These are phyloP conservation scores for Eutypa lata DNA, from an alignment of 2,329 filamentous ascomycete genomes.

Conservation along the genomic window DNA sequence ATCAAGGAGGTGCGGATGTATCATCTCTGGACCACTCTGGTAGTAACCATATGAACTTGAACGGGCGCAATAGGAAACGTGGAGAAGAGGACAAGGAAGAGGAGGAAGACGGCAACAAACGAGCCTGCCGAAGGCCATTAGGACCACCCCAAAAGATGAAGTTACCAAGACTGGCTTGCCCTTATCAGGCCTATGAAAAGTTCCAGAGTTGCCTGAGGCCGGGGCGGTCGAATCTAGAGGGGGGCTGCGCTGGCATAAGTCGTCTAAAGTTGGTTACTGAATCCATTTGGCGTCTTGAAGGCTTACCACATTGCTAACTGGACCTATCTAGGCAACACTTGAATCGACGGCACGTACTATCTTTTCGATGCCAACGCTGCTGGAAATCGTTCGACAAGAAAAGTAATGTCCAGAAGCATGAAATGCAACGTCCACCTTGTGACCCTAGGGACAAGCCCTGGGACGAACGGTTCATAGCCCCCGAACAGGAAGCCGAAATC, in stretches of 20 bases:
- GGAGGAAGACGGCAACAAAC: background rate
- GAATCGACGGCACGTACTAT: conserved; percentile 3
- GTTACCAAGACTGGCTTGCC: conserved; percentile 1
- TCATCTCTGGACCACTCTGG: background rate
- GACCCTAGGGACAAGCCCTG: background rate
- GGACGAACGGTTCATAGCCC: conserved; percentile 4
- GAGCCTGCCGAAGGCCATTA: background rate
- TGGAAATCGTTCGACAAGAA: conserved; percentile 5
- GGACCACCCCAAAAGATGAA: background rate
- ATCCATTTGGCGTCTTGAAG: background rate
- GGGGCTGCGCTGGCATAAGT: conserved; percentile 3
- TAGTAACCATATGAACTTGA: background rate
- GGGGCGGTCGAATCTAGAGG: background rate
- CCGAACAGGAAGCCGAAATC: conserved; percentile 1
- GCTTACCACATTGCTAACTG: background rate
- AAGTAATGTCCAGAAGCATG: background rate
- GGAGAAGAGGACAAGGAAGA: background rate
- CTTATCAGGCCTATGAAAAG: conserved; percentile 6
- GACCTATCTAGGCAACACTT: conserved; percentile 5
- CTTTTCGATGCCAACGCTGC: conserved; percentile 5
- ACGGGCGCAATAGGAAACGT: background rate
- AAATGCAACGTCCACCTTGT: background rate
- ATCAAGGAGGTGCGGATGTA: background rate
- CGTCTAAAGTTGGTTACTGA: conserved; percentile 3
- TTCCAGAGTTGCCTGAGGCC: conserved; percentile 3